Evolutionary conservation across 495 filamentous ascomycete species (phyloP), one percentile per base, ranked within the genome.

Genomic region (Amorphotheca resinae): DNA sequence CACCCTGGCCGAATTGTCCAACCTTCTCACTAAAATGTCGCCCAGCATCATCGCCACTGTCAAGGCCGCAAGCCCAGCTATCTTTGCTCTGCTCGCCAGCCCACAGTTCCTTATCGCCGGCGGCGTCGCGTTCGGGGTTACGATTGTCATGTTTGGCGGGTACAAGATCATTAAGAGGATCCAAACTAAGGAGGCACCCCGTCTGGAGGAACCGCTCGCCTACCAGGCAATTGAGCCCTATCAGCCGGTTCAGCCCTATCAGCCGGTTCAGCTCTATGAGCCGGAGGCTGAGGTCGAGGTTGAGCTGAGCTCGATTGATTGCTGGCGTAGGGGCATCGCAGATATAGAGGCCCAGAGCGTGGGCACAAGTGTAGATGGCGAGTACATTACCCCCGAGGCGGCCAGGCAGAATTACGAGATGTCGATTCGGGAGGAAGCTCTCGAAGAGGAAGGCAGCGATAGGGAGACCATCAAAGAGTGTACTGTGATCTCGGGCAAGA

Each of bases 151-250:
- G 64, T 79, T 98, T 41, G 91, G 91, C 31, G 91, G 91, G 11
- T 95, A 84, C 73, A 95, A 91, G 66, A 95, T 98, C 55, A 77
- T 98, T 64, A 93, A 94, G 67, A 77, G 78, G 53, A 80, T 95
- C 49, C 42, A 62, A 51, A 58, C 64, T 46, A 46, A 54, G 35
- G 55, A 55, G 23, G 55, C 56, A 1, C 59, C 61, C 5, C 53
- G 54, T 1, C 56, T 61, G 33, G 68, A 76, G 63, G 75, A 80
- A 18, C 78, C 78, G 32, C 64, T 73, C 56, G 64, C 80, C 37
- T 73, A 62, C 51, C 25, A 28, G 25, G 25, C 5, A 11, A 5
- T 28, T 28, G 25, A 28, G 5, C 11, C 11, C 25, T 5, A 28
- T 28, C 25, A 28, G 25, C n/a, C n/a, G n/a, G n/a, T n/a, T n/a